These are phyloP conservation scores for Trichoderma sp. DNA, from an alignment of 2,329 filamentous ascomycete species.

Conservation along the genomic window DNA sequence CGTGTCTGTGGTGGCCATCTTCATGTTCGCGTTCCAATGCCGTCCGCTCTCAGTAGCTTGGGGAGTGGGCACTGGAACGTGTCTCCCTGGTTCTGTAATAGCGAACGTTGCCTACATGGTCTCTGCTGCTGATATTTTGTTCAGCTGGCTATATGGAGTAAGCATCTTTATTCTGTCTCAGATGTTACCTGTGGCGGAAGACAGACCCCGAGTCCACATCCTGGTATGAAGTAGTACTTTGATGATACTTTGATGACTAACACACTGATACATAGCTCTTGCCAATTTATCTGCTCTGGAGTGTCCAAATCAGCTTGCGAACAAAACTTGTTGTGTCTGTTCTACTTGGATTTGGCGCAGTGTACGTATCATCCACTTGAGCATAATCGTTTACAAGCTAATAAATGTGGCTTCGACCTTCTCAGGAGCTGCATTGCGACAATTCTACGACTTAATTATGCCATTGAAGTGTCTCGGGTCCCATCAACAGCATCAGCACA, in stretches of 20 bases:
- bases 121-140: conserved; percentile 4
- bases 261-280: background rate
- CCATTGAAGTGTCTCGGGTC: background rate
- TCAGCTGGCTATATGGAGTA: conserved; percentile 17
- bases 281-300: conserved; percentile 13
- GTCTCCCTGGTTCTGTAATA: conserved; percentile 2
- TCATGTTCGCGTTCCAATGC: conserved; percentile 10
- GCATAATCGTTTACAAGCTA: background rate
- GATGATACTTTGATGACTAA: background rate
- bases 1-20: background rate
- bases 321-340: conserved; percentile 14
- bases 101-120: background rate
- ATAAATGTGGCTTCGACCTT: background rate
- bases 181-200: background rate
- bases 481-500: background rate
- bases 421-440: conserved; percentile 16
- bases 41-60: conserved; percentile 9
- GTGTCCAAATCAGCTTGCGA: conserved; percentile 11
- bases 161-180: background rate
- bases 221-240: background rate
- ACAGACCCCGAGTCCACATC: background rate
- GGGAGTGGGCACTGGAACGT: conserved; percentile 11
- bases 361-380: background rate
- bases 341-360: conserved; percentile 8
- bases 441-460: conserved; percentile 12